Percentiles rank a stretch among this genome's conserved stretches.
phyloP scores from a whole-genome alignment of 768 basidiomycete genomes.

The Boletus edulis region DNA sequence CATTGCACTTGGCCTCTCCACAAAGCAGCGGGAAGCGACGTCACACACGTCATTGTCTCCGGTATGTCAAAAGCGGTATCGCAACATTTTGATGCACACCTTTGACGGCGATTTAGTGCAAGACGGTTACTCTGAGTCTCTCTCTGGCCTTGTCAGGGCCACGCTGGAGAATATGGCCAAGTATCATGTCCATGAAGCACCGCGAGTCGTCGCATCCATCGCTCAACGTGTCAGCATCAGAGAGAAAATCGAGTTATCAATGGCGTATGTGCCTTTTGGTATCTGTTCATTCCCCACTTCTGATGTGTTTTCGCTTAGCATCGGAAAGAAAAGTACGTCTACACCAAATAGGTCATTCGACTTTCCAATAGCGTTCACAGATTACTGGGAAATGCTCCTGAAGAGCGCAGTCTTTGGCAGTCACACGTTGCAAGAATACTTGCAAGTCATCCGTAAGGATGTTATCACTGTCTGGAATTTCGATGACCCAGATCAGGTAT shows the following conservation, averaged over 20 bases:
- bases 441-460: slow-evolving; percentile 10
- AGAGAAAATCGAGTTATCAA: slow-evolving; percentile 11
- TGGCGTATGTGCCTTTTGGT: slow-evolving; percentile 1
- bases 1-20: slow-evolving; percentile 1
- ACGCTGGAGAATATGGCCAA: slow-evolving; percentile 5
- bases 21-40: not conserved
- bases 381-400: slow-evolving; percentile 10
- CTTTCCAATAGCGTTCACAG: not conserved
- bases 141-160: not conserved
- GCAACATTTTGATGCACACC: not conserved
- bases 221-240: slow-evolving; percentile 16
- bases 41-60: slow-evolving; percentile 6
- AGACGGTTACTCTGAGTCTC: slow-evolving; percentile 2
- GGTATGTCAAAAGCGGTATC: not conserved
- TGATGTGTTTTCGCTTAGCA: not conserved
- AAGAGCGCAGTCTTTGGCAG: slow-evolving; percentile 7
- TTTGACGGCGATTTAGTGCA: slow-evolving; percentile 1
- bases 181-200: slow-evolving; percentile 8
- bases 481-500: slow-evolving; percentile 9
- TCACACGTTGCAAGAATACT: slow-evolving; percentile 7
- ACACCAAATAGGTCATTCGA: too few species aligned
- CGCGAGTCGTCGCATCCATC: slow-evolving; percentile 8
- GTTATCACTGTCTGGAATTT: slow-evolving; percentile 14
- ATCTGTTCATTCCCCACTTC: not conserved
- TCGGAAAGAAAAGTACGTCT: slow-evolving; percentile 14